phyloP scores from a whole-genome alignment of 164 flowering plant genomes.

The Kalanchoe fedtschenkoi region DNA sequence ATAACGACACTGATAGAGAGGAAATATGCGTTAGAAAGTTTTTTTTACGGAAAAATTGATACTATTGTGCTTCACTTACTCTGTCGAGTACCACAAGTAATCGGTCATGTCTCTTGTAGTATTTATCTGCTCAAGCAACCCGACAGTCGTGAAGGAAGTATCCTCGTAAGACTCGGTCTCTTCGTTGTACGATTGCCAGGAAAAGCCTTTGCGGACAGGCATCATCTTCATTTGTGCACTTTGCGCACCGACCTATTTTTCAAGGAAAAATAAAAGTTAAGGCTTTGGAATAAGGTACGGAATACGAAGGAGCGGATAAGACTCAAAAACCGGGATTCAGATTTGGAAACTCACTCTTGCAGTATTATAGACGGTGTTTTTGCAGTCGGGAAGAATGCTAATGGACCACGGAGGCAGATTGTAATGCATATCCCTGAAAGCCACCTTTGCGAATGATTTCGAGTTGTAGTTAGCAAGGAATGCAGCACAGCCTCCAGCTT shows the following conservation, averaged over 20 bases:
- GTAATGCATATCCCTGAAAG: constrained; percentile 46
- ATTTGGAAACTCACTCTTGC: constrained; percentile 48
- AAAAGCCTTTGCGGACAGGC: constrained; percentile 39
- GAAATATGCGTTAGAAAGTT: not conserved
- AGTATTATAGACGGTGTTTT: constrained; percentile 60
- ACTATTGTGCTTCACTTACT: constrained; percentile 27
- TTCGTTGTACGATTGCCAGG: constrained; percentile 63
- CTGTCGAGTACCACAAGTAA: constrained; percentile 53
- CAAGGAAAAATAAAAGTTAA: not conserved
- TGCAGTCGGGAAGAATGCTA: constrained; percentile 79
- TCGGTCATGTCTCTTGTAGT: constrained; percentile 53
- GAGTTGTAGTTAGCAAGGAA: constrained; percentile 61
- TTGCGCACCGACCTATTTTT: constrained; percentile 52
- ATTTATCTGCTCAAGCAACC: constrained; percentile 63
- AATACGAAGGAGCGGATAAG: not conserved
- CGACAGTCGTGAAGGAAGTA: constrained; percentile 30
- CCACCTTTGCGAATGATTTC: constrained; percentile 38
- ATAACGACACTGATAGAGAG: constrained; percentile 35
- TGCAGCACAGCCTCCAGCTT: constrained; percentile 61
- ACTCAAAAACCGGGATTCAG: not conserved
- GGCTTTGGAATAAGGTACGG: not conserved
- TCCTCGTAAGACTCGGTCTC: constrained; percentile 37
- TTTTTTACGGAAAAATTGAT: not conserved
- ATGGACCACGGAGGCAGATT: constrained; percentile 79
- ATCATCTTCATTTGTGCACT: constrained; percentile 56